These are phyloP conservation scores for Filobasidium wieringae DNA, from an alignment of 768 basidiomycete genomes.

Conservation along the genomic window DNA sequence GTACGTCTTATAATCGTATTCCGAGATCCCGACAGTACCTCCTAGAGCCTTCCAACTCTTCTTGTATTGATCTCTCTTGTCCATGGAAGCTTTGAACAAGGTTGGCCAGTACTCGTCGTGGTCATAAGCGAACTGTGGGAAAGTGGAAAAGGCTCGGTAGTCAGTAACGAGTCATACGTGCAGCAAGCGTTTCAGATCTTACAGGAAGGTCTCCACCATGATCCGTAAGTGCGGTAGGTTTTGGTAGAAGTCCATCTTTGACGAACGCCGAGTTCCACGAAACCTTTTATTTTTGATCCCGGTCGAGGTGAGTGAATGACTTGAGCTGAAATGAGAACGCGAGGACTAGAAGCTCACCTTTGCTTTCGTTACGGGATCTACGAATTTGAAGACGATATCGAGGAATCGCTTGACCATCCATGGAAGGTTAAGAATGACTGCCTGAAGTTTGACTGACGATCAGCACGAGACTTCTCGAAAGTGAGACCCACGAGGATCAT, in stretches of 20 bases:
- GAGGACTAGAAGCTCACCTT: not conserved
- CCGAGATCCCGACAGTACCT: slow-evolving; percentile 6
- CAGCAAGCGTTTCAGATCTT: not conserved
- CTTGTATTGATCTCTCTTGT: not conserved
- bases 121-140: slow-evolving; percentile 8
- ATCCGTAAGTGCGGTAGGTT: not conserved
- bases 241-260: slow-evolving; percentile 8
- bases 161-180: not conserved
- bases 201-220: slow-evolving; percentile 13
- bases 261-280: slow-evolving; percentile 9
- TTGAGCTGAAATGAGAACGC: not conserved
- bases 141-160: not conserved
- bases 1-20: slow-evolving; percentile 9
- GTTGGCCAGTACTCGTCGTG: slow-evolving; percentile 15
- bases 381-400: slow-evolving; percentile 15
- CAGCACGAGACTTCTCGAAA: not conserved
- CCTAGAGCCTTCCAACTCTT: slow-evolving; percentile 2
- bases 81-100: not conserved
- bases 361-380: slow-evolving; percentile 14
- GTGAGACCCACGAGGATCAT: not conserved
- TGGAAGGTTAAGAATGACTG: slow-evolving; percentile 12
- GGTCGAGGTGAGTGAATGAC: not conserved
- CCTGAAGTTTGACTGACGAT: not conserved
- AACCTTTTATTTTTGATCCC: too few relatives aligned
- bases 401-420: slow-evolving; percentile 18